Conservation (phyloP, 768 basidiomycete genomes). For the Thelephora ganbajun region DNA sequence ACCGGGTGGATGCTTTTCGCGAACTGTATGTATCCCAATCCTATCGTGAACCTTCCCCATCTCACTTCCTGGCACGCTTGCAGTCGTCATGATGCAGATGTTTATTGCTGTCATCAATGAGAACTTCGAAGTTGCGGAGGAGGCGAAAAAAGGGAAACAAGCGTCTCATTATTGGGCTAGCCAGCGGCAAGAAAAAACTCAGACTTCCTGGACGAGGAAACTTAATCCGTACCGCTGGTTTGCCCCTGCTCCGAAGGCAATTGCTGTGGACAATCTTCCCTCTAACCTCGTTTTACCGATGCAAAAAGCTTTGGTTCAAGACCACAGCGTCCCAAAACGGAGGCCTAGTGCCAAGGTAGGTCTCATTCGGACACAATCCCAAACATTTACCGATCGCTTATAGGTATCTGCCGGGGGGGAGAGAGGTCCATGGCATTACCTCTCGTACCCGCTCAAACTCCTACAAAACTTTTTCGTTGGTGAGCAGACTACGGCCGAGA, state of each 20-base stretch:
- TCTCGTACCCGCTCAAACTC: slow-evolving; percentile 41
- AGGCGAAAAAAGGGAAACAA: slow-evolving; percentile 74
- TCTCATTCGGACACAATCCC: neutral
- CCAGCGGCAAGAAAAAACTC: slow-evolving; percentile 31
- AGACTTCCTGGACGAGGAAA: slow-evolving; percentile 51
- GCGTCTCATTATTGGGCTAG: slow-evolving; percentile 53
- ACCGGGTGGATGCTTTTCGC: slow-evolving; percentile 81
- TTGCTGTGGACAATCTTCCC: slow-evolving; percentile 58
- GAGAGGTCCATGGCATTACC: slow-evolving; percentile 29
- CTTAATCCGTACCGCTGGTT: slow-evolving; percentile 87
- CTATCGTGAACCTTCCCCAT: neutral
- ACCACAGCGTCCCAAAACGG: slow-evolving; percentile 27
- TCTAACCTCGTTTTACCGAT: slow-evolving; percentile 67
- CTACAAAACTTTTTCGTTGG: slow-evolving; percentile 60
- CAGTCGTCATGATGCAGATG: slow-evolving; percentile 87
- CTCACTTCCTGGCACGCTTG: slow-evolving; percentile 1
- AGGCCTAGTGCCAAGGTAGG: slow-evolving; percentile 21
- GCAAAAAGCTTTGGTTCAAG: slow-evolving; percentile 61
- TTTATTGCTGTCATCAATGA: slow-evolving; percentile 97
- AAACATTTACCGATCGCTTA: neutral
- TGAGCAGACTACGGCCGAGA: slow-evolving; percentile 29
- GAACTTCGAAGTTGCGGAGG: slow-evolving; percentile 88
- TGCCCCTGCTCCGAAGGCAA: slow-evolving; percentile 54
- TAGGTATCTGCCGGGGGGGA: neutral
- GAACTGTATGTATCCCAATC: slow-evolving; percentile 49